Evolutionary conservation across 1,284 basidiomycete species (phyloP), one percentile per base, ranked within the genome.

Genomic region (Cystobasidiaceae sp.): DNA sequence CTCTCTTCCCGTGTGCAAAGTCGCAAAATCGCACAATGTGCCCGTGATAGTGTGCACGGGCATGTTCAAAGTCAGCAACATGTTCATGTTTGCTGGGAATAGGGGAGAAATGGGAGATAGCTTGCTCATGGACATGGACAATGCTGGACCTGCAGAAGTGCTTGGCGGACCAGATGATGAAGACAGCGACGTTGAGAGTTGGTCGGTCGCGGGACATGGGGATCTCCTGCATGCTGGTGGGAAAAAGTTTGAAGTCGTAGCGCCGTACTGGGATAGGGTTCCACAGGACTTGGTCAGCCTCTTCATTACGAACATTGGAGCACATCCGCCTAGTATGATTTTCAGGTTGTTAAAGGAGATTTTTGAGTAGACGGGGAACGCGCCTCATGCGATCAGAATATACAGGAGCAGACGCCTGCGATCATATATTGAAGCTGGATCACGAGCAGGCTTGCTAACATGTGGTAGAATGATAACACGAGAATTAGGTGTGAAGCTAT

Each of bases 211-310:
- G 44, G 69, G 68, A 11, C 66, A 67, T 32, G 68, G 68, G 55
- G 89, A 85, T 3, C 81, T 82, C 70, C 79, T 88, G 39, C 67
- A 71, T 43, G 54, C 54, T 1, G 41, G 43, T 17, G 84, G 87
- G 49, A 88, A 89, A 71, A 87, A 88, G 70, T 89, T 93, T 7
- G 91, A 96, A 70, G 88, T 94, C 9, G 81, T 90, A 34, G 92
- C 91, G 74, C 92, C 93, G 19, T 89, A 89, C 74, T 97, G 90
- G 76, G 94, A 98, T 77, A 94, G 96, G 77, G 88, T 98, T 45
- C 83, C 85, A 48, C 93, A 93, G 11, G 90, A 96, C 75, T 78
- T 96, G 68, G 84, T 98, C 59, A 89, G 93, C 75, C 87, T 93
- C 19, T 94, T 92, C 75, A 91, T 97, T 72, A 97, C 93, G 9